A percentile compares a stretch with the other conserved stretches of the same genome.
phyloP scores from a whole-genome alignment of 73 alveolate species.

The Paramecium pentaurelia region DNA sequence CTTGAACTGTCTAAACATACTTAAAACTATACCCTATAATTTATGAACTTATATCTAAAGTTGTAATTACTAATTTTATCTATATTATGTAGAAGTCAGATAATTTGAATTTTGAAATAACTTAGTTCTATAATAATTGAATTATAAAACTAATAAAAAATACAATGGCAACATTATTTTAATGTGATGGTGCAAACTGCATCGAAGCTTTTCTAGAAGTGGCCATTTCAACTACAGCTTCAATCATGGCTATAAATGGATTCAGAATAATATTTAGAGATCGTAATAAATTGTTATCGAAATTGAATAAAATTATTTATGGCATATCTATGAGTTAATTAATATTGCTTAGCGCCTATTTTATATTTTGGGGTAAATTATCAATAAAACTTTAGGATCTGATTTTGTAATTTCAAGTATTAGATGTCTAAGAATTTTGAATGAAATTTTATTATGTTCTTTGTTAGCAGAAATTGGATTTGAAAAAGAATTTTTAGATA shows the following conservation, averaged over 20 bases:
- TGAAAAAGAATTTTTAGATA: neutral
- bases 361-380: constrained; percentile 26
- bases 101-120: neutral
- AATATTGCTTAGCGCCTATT: neutral
- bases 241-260: constrained; percentile 8
- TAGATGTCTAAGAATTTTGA: constrained; percentile 39
- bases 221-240: neutral
- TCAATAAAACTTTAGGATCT: neutral
- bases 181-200: constrained; percentile 2
- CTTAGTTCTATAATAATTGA: neutral
- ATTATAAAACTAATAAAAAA: neutral
- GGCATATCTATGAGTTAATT: constrained; percentile 26
- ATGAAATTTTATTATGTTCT: constrained; percentile 14
- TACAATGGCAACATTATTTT: constrained; percentile 28
- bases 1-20: neutral
- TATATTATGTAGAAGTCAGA: neutral
- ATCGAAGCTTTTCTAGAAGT: constrained; percentile 18
- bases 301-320: constrained; percentile 29
- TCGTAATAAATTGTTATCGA: constrained; percentile 17
- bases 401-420: constrained; percentile 42
- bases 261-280: constrained; percentile 37
- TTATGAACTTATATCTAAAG: too few relatives aligned
- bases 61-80: neutral
- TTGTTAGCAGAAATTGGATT: neutral
- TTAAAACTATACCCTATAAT: neutral